These are phyloP conservation scores for Eremochloa ophiuroides DNA, from an alignment of 176 grass and related monocot genomes.

Conservation along the genomic window DNA sequence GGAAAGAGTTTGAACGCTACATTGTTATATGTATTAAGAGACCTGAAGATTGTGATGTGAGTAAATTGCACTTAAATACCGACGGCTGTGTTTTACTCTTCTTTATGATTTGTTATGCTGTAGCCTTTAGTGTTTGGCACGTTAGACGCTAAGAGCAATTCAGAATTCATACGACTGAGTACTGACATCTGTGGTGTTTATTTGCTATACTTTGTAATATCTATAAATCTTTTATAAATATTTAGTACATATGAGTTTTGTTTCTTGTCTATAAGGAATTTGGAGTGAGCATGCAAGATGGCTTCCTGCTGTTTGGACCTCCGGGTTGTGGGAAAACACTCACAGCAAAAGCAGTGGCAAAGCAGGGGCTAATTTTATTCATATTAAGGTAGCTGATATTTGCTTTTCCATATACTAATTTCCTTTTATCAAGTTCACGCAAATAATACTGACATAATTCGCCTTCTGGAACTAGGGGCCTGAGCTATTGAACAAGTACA, in stretches of 20 bases:
- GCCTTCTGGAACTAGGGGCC: slow-evolving; percentile 53
- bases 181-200: background rate
- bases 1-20: slow-evolving; percentile 65
- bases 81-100: background rate
- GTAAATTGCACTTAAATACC: slow-evolving; percentile 1
- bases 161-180: background rate
- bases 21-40: slow-evolving; percentile 68
- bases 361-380: too few relatives aligned
- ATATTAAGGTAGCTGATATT: slow-evolving; percentile 8
- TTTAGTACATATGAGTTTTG: background rate
- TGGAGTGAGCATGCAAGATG: slow-evolving; percentile 70
- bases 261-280: slow-evolving; percentile 44
- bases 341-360: too few relatives aligned
- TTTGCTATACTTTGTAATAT: slow-evolving; percentile 2
- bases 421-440: background rate
- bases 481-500: slow-evolving; percentile 91
- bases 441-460: background rate
- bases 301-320: too few relatives aligned
- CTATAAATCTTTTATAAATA: background rate
- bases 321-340: too few relatives aligned
- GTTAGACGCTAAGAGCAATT: background rate
- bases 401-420: slow-evolving; percentile 5
- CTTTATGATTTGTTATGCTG: background rate
- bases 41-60: slow-evolving; percentile 74
- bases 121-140: background rate